phyloP scores from a whole-genome alignment of 306 rosid genomes.

The Cicer yamashitae region DNA sequence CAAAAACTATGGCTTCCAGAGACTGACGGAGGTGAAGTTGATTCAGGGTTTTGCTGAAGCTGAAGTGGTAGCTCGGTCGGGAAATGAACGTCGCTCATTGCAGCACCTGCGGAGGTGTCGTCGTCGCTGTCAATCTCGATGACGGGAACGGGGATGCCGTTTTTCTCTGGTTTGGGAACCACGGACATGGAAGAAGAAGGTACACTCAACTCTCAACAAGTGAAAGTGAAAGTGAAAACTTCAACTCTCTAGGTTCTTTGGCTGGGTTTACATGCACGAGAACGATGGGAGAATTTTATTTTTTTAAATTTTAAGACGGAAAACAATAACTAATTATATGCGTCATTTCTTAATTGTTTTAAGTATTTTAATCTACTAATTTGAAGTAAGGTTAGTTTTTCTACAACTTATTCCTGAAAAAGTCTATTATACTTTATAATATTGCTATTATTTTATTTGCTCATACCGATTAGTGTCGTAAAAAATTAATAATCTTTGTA shows the following conservation, averaged over 20 bases:
- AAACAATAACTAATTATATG: too few species aligned
- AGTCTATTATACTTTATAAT: too few species aligned
- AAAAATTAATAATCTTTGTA: too few species aligned
- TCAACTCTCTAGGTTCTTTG: not conserved
- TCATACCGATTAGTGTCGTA: too few species aligned
- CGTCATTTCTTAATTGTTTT: too few species aligned
- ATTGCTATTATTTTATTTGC: too few species aligned
- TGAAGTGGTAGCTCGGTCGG: constrained; percentile 1
- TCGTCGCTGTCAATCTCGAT: constrained; percentile 51
- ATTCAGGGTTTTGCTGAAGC: constrained; percentile 39
- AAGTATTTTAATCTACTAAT: too few species aligned
- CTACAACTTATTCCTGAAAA: too few species aligned
- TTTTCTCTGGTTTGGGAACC: constrained; percentile 45
- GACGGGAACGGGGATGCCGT: constrained; percentile 2
- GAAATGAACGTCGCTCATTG: constrained; percentile 25
- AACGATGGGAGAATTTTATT: too few species aligned
- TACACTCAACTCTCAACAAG: not conserved
- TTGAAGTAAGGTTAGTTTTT: too few species aligned
- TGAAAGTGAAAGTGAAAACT: not conserved
- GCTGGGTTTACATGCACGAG: too few species aligned
- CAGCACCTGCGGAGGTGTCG: constrained; percentile 37
- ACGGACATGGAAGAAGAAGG: constrained; percentile 32
- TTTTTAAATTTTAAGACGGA: too few species aligned
- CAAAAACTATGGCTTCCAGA: constrained; percentile 65
- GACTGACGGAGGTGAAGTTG: constrained; percentile 13